Base-by-base conservation (phyloP, 495 filamentous ascomycete species). In the Aspergillus ostianus region DNA sequence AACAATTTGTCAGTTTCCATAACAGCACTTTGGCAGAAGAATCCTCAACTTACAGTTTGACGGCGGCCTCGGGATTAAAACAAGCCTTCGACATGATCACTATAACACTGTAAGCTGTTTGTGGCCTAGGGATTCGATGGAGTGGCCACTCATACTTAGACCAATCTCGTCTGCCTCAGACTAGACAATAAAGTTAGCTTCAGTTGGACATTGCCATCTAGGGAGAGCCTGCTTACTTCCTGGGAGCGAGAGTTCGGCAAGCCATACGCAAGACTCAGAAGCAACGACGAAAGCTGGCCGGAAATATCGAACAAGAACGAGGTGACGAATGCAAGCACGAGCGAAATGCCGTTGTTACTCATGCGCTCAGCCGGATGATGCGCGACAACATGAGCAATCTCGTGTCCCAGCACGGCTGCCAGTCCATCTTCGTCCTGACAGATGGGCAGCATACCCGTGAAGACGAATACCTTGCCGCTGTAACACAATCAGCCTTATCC, bases 311-410 rank as follows among this genome's bases (percentile, higher is more conserved):
- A 72, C 1, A 80, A 70, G 52, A 84, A 59, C 0, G 80, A 64
- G 18, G 89, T 70, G 3, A 75, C 19, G n/a, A 82, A 77, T 2
- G 85, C 70, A 13, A 86, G 60, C 1, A 82, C 78, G 5, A 85
- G 69, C 7, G 85, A 70, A 21, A 88, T 68, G n/a, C 88, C 72
- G 18, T 75, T 76, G 55, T 83, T 78, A 56, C 84, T 89, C 81
- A 95, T 82, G 10, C 86, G 77, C 73, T 98, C 93, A 2, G 82
- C 90, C 0, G 83, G 74, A 64, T 98, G 93, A 44, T 86, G 85
- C 2, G 92, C 92, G 1, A 96, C 76, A 44, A 90, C 90, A 68
- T 98, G 93, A n/a, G 91, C 90, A 59, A 98, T 96, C 76, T 97
- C 93, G 70, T 98, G 93, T 6, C 90, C 91, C 8, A 97, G 75